Base-by-base conservation (phyloP, 2,329 filamentous ascomycete genomes). In the Cladosporium sp. region DNA sequence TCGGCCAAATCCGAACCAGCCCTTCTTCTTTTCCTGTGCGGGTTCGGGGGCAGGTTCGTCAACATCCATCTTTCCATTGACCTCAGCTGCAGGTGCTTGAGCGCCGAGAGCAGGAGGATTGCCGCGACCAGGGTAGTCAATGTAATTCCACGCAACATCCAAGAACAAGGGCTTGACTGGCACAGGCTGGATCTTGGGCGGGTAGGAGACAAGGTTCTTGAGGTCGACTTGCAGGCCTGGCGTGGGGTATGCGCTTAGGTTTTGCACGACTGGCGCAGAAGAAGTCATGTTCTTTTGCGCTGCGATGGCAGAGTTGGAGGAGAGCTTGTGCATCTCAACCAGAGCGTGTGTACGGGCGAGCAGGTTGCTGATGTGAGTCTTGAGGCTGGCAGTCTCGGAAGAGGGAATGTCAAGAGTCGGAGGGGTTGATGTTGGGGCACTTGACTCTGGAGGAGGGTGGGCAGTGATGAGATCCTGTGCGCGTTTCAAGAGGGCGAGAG, bases 121-220 rank as follows among this genome's bases (percentile, higher is more conserved):
- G 2, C 36, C 36, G 57, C 85, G 85, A 36, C 86, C 86, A 0
- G 92, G 92, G 70, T 99, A 99, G 51, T 91, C 86, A 62, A 99
- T 92, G 72, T 97, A 97, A 72, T 97, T 97, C 89, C 91, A 99
- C 9, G 94, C 94, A 7, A 96, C 88, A 70, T 99, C 94, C 60
- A 97, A 84, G 80, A 97, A 97, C 36, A 97, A 81, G 28, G 94
- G 94, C 78, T 99, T 99, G 55, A 96, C 88, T 0, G 94, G 92
- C 39, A 97, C 85, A 1, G 88, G 82, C 62, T 90, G 85, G 65
- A 97, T 78, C 70, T 86, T 89, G 1, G 93, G 92, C 12, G 94
- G 94, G 73, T 92, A 97, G 4, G 86, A 84, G 49, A 97, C 92
- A 25, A 99, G 78, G 65, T 93, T 93, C 42, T 80, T 80, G 25